Evolutionary conservation across 306 rosid species (phyloP).

Genomic region (Trifolium dubium): DNA sequence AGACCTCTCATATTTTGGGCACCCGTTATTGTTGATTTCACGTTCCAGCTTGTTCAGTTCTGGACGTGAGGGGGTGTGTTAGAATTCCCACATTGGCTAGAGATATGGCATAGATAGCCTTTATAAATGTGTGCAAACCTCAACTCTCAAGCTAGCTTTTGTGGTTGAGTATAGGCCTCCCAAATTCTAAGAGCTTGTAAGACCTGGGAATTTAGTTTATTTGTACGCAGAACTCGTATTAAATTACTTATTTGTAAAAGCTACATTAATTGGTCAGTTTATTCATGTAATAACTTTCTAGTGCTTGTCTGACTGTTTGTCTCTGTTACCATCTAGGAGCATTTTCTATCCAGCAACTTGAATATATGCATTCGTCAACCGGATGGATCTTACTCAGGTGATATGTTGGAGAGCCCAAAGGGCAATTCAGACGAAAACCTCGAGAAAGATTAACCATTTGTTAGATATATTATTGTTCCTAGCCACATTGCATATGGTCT

Average conservation of each 20-base stretch:
- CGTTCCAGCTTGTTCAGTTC: too few relatives aligned
- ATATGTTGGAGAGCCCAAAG: conserved; percentile 83
- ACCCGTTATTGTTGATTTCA: too few relatives aligned
- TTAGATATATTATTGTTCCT: conserved; percentile 44
- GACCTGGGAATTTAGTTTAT: background rate
- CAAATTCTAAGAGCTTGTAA: too few relatives aligned
- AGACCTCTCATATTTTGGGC: too few relatives aligned
- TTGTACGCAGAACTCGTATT: too few relatives aligned
- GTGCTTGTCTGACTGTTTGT: conserved; percentile 38
- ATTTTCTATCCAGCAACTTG: conserved; percentile 79
- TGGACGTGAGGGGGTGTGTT: too few relatives aligned
- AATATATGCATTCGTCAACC: conserved; percentile 90
- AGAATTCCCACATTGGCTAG: too few relatives aligned
- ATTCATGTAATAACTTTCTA: background rate
- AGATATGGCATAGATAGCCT: too few relatives aligned
- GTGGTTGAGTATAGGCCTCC: too few relatives aligned
- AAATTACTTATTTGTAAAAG: background rate
- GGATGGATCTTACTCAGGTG: conserved; percentile 81
- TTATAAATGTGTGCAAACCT: too few relatives aligned
- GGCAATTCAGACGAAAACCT: conserved; percentile 60
- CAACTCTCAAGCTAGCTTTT: too few relatives aligned
- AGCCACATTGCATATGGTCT: conserved; percentile 52
- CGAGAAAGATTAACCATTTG: conserved; percentile 53
- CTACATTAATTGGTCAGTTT: conserved; percentile 15
- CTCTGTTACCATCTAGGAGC: conserved; percentile 59